phyloP scores from a whole-genome alignment of 345 rosid genomes.

The Heritiera fomes region DNA sequence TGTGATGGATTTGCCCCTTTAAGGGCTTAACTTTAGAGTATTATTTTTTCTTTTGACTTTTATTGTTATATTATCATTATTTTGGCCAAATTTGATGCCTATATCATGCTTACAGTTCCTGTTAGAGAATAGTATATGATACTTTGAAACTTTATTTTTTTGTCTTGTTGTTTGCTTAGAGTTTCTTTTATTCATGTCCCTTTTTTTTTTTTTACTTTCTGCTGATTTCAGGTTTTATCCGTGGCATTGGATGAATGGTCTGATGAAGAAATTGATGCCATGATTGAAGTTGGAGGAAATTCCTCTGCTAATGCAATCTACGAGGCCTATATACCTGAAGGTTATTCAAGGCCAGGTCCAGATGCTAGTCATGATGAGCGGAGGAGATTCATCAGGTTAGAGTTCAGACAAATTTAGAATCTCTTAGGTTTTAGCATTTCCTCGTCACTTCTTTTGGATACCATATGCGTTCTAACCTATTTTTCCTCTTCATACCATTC shows the following conservation, averaged over 20 bases:
- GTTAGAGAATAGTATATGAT: neutral
- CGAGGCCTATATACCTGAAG: constrained; percentile 86
- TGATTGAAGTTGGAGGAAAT: constrained; percentile 97
- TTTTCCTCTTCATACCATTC: neutral
- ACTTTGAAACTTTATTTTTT: neutral
- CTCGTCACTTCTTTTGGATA: neutral
- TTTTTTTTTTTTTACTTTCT: constrained; percentile 14
- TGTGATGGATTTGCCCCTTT: neutral
- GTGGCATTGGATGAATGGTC: constrained; percentile 98
- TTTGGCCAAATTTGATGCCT: neutral
- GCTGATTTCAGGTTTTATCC: constrained; percentile 68
- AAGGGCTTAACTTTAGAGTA: neutral
- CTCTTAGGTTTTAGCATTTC: neutral
- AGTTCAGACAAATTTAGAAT: constrained; percentile 12
- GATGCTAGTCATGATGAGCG: constrained; percentile 78
- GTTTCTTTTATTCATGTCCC: neutral
- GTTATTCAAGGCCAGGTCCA: constrained; percentile 76
- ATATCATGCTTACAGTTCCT: neutral
- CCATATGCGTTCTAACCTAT: neutral
- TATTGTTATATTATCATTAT: neutral
- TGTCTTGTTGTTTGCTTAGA: neutral
- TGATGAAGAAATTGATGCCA: constrained; percentile 80
- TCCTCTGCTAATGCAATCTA: constrained; percentile 84
- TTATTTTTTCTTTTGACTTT: neutral
- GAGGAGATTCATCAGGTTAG: constrained; percentile 73